phyloP scores from a whole-genome alignment of 2,329 filamentous ascomycete species.

The Ophiocordyceps camponoti-rufipedis region DNA sequence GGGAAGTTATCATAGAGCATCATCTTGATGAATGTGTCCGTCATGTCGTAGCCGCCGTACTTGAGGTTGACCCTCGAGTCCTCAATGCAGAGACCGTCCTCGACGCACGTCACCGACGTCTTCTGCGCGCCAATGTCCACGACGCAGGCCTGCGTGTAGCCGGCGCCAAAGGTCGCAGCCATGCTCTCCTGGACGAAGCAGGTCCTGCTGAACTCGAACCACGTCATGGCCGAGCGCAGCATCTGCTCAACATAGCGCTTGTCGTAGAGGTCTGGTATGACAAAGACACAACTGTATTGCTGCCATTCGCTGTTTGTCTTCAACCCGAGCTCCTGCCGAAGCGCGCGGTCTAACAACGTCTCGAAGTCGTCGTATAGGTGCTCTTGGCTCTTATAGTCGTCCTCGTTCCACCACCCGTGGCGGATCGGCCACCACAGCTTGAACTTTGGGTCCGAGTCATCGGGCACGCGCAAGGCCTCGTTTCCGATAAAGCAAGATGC shows the following conservation, averaged over 20 bases:
- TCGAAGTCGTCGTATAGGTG: constrained; percentile 77
- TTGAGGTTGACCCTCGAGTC: constrained; percentile 93
- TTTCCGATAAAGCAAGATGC: constrained; percentile 60
- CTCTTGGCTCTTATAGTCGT: constrained; percentile 65
- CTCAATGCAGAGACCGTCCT: constrained; percentile 87
- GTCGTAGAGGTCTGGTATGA: constrained; percentile 94
- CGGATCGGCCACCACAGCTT: constrained; percentile 85
- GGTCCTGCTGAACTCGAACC: constrained; percentile 76
- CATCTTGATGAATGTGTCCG: constrained; percentile 92
- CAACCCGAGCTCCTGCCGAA: constrained; percentile 69
- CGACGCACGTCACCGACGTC: constrained; percentile 90
- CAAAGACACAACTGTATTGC: constrained; percentile 90
- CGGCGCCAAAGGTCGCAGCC: constrained; percentile 85
- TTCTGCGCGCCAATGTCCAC: constrained; percentile 96
- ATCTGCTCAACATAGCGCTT: constrained; percentile 77
- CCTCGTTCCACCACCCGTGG: constrained; percentile 76
- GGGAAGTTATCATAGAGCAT: constrained; percentile 94
- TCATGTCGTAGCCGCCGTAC: constrained; percentile 82
- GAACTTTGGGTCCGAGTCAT: constrained; percentile 76
- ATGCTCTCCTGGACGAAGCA: constrained; percentile 95
- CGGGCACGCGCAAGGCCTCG: constrained; percentile 70
- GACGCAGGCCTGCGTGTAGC: constrained; percentile 84
- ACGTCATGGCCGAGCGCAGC: constrained; percentile 68
- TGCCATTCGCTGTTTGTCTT: constrained; percentile 63
- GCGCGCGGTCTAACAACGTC: constrained; percentile 67